Conservation (phyloP, 164 flowering plant species). For the Berberis vulgaris region DNA sequence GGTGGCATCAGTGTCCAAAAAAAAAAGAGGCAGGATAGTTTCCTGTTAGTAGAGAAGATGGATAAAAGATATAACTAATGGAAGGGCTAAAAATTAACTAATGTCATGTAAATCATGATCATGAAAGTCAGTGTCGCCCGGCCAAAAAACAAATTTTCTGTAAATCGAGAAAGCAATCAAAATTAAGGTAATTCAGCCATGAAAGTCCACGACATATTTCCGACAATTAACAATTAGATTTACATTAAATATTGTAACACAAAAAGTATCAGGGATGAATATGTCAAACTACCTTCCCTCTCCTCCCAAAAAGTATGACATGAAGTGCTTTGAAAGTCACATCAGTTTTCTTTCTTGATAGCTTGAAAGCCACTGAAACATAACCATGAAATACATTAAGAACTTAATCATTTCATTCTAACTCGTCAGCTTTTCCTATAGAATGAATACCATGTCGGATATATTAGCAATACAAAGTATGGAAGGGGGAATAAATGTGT, state of each 20-base stretch:
- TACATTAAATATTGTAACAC: too few relatives aligned
- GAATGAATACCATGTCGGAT: neutral
- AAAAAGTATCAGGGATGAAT: too few relatives aligned
- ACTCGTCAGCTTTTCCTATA: neutral
- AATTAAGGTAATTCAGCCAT: too few relatives aligned
- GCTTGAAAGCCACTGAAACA: constrained; percentile 68
- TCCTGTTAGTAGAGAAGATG: too few relatives aligned
- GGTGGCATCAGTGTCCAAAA: too few relatives aligned
- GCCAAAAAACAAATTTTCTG: too few relatives aligned
- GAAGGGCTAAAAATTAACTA: neutral
- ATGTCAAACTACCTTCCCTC: constrained; percentile 56
- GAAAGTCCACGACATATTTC: too few relatives aligned
- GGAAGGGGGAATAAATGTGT: too few relatives aligned
- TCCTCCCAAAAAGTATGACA: constrained; percentile 66
- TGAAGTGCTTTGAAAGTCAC: constrained; percentile 67
- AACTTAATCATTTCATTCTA: neutral
- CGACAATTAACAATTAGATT: too few relatives aligned
- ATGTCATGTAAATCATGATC: neutral
- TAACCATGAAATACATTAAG: constrained; percentile 7
- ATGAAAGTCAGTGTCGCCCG: neutral
- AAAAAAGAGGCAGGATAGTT: too few relatives aligned
- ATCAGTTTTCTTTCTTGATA: constrained; percentile 61
- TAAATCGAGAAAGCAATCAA: too few relatives aligned
- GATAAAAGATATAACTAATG: neutral
- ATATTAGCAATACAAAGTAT: too few relatives aligned